Conservation (phyloP, 2,329 filamentous ascomycete genomes). For the Diaporthe citriasiana region DNA sequence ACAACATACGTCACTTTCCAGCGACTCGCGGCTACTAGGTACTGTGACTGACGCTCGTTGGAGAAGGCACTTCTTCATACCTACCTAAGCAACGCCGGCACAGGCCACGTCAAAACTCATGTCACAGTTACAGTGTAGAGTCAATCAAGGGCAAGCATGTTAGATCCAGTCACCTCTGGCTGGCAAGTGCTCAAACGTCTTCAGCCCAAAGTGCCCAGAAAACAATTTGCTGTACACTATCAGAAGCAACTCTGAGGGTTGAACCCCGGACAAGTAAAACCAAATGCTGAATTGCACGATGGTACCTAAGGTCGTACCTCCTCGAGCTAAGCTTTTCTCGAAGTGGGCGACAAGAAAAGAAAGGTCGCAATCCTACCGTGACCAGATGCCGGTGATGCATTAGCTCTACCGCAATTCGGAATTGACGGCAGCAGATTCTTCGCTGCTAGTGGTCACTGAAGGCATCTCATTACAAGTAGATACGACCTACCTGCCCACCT, state of each 20-base stretch:
- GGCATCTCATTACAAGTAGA: neutral
- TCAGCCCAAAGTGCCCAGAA: too few relatives aligned
- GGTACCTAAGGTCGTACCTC: neutral
- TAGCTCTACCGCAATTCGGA: neutral
- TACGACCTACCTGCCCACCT: neutral
- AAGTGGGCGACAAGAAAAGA: neutral
- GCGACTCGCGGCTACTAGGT: neutral
- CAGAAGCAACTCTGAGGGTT: neutral
- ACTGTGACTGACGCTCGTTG: neutral
- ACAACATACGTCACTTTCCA: neutral
- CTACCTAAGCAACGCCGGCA: neutral
- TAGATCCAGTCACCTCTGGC: too few relatives aligned
- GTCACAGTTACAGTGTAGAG: neutral
- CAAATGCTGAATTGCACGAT: neutral
- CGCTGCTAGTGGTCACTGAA: neutral
- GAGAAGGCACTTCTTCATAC: neutral
- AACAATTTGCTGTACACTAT: neutral
- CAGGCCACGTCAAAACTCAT: neutral
- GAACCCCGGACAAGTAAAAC: neutral
- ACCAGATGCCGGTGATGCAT: neutral
- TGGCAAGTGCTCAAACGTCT: neutral
- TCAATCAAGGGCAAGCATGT: too few relatives aligned
- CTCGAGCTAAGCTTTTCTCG: slow-evolving; percentile 5
- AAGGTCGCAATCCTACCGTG: neutral
- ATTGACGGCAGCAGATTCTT: neutral